Base-by-base conservation (phyloP, 179 eudicot genomes). In the Vitellaria paradoxa region DNA sequence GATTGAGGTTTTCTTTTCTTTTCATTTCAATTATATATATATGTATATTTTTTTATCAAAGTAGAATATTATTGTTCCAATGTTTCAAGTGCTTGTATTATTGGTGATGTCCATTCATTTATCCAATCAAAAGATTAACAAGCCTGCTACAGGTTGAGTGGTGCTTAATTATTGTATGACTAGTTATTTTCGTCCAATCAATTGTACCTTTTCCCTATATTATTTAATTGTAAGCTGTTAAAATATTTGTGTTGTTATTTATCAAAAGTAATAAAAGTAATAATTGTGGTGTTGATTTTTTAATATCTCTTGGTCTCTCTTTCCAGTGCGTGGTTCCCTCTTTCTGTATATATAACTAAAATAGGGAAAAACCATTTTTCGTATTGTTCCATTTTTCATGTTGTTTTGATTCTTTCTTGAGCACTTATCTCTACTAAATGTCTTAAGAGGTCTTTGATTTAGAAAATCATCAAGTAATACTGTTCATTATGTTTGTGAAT, bases 401-500 rank as follows among this genome's bases (percentile, higher is more conserved):
- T 61, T 26, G 61, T 10, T 73, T 40, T 73, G 66, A 11, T 30
- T 15, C 26, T 20, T 45, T 9, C n/a, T 6, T 42, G 23, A 40
- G 50, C 60, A 23, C 21, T 70, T 70, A 11, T 15, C 12, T 5
- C 52, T 20, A 21, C 63, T 70, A 23, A 14, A 70, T 69, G 59
- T 24, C 45, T 70, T 50, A 50, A 40, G 73, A 49, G 57, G 11
- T 37, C n/a, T 40, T 30, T 59, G 55, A 73, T 23, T n/a, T 57
- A 45, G 9, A 13, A 21, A 57, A 21, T 65, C 63, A 21, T 73
- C 1, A 21, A 50, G 6, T 52, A 55, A 12, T 3, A 23, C 3
- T 30, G 20, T 18, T 62, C 45, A 17, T 55, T 79, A 17, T 37
- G 65, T 61, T 45, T 79, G 76, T 78, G 72, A 13, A 15, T 66